These are phyloP conservation scores for Solanum hybrid DNA, from an alignment of 305 asterid genomes.

Conservation along the genomic window DNA sequence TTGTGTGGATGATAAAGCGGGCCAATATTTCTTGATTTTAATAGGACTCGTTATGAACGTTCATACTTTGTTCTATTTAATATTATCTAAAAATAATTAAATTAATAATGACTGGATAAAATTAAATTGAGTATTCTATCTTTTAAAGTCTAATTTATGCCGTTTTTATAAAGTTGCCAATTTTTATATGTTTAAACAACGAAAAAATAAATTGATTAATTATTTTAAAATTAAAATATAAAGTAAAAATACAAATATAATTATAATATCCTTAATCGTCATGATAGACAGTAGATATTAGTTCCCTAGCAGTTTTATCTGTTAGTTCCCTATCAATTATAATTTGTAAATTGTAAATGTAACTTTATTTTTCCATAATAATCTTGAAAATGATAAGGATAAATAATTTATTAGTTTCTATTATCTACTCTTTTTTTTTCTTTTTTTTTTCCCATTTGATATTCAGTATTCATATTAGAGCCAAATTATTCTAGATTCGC, in stretches of 20 bases:
- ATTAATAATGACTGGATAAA: background rate
- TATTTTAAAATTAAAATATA: too few species aligned
- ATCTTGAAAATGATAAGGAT: background rate
- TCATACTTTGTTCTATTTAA: background rate
- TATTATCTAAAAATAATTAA: too few species aligned
- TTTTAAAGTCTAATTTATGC: background rate
- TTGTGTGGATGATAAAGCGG: too few species aligned
- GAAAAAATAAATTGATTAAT: background rate
- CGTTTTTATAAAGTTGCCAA: background rate
- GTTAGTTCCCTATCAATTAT: background rate
- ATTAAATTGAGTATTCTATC: too few species aligned
- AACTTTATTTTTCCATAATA: background rate
- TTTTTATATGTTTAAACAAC: background rate
- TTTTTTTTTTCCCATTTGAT: too few species aligned
- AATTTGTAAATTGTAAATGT: background rate
- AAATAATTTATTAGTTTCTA: background rate
- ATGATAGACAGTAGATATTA: background rate
- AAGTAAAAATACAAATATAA: too few species aligned
- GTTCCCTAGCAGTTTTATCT: background rate
- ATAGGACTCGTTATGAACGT: too few species aligned
- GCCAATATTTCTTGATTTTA: too few species aligned
- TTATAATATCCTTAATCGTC: background rate
- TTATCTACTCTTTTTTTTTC: background rate
- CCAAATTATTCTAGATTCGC: too few species aligned
- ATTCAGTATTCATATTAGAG: too few species aligned